Percentiles rank a stretch among this genome's conserved stretches.
Conservation (phyloP, 768 basidiomycete species). For the Rhodosporidiobolus sp. region DNA sequence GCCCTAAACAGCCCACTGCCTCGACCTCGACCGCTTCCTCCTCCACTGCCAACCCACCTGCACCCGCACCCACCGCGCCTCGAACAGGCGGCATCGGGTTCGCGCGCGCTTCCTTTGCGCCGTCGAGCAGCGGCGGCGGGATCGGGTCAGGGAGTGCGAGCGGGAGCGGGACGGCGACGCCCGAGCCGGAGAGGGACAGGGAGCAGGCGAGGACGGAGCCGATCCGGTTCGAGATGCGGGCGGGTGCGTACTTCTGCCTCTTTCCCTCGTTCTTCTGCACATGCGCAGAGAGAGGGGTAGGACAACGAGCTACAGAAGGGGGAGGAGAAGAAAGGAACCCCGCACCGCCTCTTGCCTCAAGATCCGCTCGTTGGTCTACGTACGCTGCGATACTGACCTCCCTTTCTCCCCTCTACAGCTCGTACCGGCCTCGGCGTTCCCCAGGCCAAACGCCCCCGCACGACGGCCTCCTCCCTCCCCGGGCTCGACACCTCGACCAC, state of each 20-base stretch:
- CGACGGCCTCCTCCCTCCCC: conserved; percentile 5
- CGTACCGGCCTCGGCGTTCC: conserved; percentile 42
- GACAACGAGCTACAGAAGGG: too few relatives aligned
- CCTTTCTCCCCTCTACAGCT: conserved; percentile 8
- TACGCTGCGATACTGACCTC: background rate
- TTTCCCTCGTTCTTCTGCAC: background rate
- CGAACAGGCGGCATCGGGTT: conserved; percentile 22
- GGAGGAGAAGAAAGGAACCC: background rate
- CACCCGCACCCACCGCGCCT: background rate
- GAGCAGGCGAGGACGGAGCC: conserved; percentile 30
- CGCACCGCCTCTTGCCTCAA: background rate
- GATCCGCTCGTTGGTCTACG: background rate
- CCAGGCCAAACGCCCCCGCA: background rate
- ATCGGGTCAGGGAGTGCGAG: background rate
- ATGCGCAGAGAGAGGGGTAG: too few relatives aligned
- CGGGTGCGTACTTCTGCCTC: conserved; percentile 10
- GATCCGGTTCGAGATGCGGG: conserved; percentile 37
- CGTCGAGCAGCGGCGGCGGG: background rate
- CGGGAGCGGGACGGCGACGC: background rate
- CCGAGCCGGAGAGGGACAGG: background rate
- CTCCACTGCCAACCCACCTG: background rate
- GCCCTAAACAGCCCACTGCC: background rate
- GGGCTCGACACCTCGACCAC: conserved; percentile 1
- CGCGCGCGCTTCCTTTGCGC: conserved; percentile 10
- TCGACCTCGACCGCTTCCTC: background rate